Base-by-base conservation (phyloP, 2,329 filamentous ascomycete genomes). In the Sporothrix globosa region DNA sequence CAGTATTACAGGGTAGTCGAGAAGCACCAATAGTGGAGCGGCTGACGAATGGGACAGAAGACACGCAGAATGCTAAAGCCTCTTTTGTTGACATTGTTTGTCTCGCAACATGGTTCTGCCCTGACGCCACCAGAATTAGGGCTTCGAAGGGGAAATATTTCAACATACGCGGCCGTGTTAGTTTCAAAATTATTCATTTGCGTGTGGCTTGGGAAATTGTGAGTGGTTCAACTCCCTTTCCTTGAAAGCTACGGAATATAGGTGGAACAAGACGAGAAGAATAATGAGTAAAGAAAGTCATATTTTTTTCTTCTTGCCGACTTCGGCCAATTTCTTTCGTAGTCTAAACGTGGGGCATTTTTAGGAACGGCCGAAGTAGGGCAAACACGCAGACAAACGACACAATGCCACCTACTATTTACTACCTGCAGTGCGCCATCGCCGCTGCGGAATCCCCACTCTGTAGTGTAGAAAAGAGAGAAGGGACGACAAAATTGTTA, bases 271-370 rank as follows among this genome's bases (percentile, higher is more conserved):
- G 17, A 13, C 34, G 34, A 48, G 14, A 60, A 67, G 21, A 54
- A 6, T 44, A 19, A 54, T 48, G 24, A n/a, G 5, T 30, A 30
- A 30, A 54, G 34, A 41, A 17, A 14, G n/a, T n/a, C n/a, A n/a
- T n/a, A n/a, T n/a, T 66, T 48, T 21, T 21, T n/a, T 50, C 61
- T 50, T 68, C 24, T 52, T 30, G 46, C 68, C 68, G 56, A 69
- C 34, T 61, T 69, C 68, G 68, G 68, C 68, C 68, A 69, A 63
- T 53, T 41, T 54, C 27, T 44, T 69, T 63, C 34, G 30, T 67
- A 52, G 63, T 11, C 5, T 48, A 24, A 30, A 34, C 30, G 19
- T 41, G 17, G n/a, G 34, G n/a, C 58, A 17, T 13, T 24, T 53
- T 41, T 19, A 24, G 24, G 13, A 39, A 66, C 61, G 27, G 27